Percentiles rank a stretch among this genome's conserved stretches.
phyloP scores from a whole-genome alignment of 139 green algal species.

The Tetraselmis chui region DNA sequence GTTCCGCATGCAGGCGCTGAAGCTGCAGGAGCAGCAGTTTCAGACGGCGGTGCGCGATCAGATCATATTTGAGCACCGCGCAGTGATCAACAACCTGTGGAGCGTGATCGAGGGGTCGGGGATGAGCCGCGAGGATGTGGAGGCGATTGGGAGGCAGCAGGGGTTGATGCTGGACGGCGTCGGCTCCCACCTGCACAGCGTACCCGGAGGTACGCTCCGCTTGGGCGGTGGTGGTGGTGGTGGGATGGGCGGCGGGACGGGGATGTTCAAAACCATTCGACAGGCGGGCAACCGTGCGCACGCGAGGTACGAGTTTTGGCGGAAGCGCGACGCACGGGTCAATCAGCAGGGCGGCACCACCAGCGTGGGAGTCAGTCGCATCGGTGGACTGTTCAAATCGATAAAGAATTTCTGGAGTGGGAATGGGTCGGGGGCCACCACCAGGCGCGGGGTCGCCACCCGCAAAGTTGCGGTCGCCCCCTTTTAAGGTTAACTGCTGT shows the following conservation, averaged over 20 bases:
- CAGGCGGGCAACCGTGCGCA: not conserved
- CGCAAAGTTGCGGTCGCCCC: no score
- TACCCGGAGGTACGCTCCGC: not conserved
- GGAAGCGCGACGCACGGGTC: not conserved
- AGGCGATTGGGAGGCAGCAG: conserved; percentile 3
- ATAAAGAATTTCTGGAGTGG: not conserved
- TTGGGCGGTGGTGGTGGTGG: no score
- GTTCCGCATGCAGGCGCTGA: conserved; percentile 1
- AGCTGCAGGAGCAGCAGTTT: conserved; percentile 21
- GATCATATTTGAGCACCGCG: conserved; percentile 12
- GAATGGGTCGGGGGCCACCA: no score
- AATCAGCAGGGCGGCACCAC: not conserved
- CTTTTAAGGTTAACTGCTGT: no score
- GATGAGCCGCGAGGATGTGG: not conserved
- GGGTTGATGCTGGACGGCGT: not conserved
- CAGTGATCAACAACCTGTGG: conserved; percentile 19
- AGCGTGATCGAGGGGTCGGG: not conserved
- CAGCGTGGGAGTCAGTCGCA: not conserved
- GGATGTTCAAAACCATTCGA: not conserved
- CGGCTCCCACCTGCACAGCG: not conserved
- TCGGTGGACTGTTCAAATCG: not conserved
- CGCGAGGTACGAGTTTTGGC: not conserved
- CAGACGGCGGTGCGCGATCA: conserved; percentile 27
- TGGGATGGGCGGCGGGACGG: not conserved
- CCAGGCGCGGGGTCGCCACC: no score